Percentiles rank a stretch among this genome's conserved stretches.
Conservation (phyloP, 169 alveolate genomes). For the Eimeria acervulina region DNA sequence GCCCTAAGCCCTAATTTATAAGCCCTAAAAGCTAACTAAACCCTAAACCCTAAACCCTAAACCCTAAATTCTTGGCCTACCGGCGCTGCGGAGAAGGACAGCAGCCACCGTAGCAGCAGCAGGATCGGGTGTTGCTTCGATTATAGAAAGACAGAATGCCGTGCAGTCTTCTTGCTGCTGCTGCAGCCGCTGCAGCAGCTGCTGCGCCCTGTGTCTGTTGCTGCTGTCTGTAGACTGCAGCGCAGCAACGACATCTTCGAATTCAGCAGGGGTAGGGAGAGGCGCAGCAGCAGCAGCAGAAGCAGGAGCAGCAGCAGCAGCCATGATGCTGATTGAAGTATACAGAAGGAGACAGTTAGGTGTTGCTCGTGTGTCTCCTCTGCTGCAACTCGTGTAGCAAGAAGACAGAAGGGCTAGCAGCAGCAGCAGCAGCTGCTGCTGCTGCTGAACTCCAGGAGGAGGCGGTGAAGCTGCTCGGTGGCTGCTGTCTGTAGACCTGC, state of each 20-base stretch:
- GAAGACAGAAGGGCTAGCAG: not conserved
- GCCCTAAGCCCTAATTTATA: not conserved
- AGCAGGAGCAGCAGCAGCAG: not conserved
- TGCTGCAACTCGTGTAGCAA: not conserved
- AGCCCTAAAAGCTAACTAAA: no score
- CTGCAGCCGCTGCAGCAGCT: constrained; percentile 56
- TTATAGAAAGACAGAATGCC: not conserved
- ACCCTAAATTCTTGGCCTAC: not conserved
- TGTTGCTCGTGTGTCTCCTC: not conserved
- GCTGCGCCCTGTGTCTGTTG: constrained; percentile 51
- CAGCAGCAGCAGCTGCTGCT: no score
- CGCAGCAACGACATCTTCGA: constrained; percentile 47
- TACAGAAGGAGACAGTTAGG: not conserved
- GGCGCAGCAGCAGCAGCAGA: not conserved
- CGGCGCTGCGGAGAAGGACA: constrained; percentile 53
- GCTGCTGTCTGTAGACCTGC: not conserved
- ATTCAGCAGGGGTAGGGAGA: constrained; percentile 38
- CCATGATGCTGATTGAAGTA: not conserved
- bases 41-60: constrained; percentile 19
- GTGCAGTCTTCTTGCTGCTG: constrained; percentile 13
- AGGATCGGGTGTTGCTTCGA: not conserved
- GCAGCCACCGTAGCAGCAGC: constrained; percentile 54
- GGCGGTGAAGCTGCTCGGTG: not conserved
- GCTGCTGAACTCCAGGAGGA: not conserved
- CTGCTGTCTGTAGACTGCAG: constrained; percentile 48